These are phyloP conservation scores for Periconia sp. DNA, from an alignment of 2,329 filamentous ascomycete species.

Conservation along the genomic window DNA sequence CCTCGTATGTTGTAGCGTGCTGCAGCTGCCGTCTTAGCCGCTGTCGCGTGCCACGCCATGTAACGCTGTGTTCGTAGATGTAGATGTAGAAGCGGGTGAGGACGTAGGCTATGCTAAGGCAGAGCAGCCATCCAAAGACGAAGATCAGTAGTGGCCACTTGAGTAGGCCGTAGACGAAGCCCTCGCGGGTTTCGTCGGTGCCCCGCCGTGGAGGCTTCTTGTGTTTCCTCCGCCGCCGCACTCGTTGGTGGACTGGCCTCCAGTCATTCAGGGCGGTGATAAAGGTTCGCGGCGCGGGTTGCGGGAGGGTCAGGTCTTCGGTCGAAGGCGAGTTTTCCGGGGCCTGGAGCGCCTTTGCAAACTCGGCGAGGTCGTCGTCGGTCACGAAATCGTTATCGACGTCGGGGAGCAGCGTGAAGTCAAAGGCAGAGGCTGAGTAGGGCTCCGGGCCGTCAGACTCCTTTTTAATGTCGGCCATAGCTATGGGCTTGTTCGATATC, in stretches of 20 bases:
- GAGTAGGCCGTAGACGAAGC: constrained; percentile 83
- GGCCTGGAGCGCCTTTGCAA: constrained; percentile 80
- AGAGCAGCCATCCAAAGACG: constrained; percentile 79
- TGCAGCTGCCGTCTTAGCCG: constrained; percentile 73
- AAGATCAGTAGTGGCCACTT: constrained; percentile 90
- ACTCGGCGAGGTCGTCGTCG: constrained; percentile 75
- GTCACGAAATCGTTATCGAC: constrained; percentile 77
- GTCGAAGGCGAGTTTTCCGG: constrained; percentile 75
- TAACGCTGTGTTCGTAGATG: constrained; percentile 87
- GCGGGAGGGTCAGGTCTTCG: constrained; percentile 57
- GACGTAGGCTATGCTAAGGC: constrained; percentile 76
- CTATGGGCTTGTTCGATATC: background rate
- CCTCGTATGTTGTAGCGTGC: constrained; percentile 73
- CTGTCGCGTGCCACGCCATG: constrained; percentile 84
- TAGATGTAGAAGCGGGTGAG: constrained; percentile 88
- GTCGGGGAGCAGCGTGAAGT: constrained; percentile 76
- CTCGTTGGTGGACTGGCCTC: constrained; percentile 81
- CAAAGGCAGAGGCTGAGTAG: constrained; percentile 69
- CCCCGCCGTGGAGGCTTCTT: constrained; percentile 52
- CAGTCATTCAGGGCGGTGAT: constrained; percentile 95
- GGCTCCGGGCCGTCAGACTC: constrained; percentile 63
- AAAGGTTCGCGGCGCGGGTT: constrained; percentile 59
- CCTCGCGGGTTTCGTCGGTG: constrained; percentile 92
- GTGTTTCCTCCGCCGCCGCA: constrained; percentile 55
- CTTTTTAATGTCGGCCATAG: constrained; percentile 54